Evolutionary conservation across 2,329 filamentous ascomycete species (phyloP).

Genomic region (Penicillium sp.): DNA sequence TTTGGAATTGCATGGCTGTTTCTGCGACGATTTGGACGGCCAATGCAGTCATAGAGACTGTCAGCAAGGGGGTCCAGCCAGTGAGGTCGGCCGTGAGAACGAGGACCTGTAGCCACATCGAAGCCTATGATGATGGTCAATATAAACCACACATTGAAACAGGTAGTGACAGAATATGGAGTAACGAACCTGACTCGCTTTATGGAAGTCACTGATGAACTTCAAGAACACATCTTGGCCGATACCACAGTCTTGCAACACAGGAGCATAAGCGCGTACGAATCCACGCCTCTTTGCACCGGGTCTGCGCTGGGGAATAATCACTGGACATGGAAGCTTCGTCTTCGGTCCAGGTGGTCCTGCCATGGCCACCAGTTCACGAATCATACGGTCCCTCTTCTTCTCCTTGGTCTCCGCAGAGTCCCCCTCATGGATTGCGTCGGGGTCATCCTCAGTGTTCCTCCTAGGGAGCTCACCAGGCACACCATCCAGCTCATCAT

Average conservation of each 20-base stretch:
- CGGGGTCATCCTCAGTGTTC: neutral
- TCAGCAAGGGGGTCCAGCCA: neutral
- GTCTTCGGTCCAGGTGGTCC: neutral
- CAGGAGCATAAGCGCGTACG: constrained; percentile 14
- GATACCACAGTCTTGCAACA: constrained; percentile 8
- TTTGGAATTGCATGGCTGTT: constrained; percentile 28
- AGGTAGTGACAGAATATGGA: neutral
- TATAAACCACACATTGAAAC: neutral
- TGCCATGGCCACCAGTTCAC: constrained; percentile 9
- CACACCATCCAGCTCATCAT: neutral
- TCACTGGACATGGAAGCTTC: constrained; percentile 9
- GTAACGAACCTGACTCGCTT: constrained; percentile 8
- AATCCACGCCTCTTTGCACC: constrained; percentile 9
- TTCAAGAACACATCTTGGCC: constrained; percentile 10
- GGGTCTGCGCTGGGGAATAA: constrained; percentile 14
- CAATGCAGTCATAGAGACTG: constrained; percentile 14
- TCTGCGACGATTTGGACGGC: constrained; percentile 25
- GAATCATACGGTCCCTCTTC: constrained; percentile 8
- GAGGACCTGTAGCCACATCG: constrained; percentile 7
- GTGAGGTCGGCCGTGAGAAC: constrained; percentile 4
- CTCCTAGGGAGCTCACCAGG: neutral
- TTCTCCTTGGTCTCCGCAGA: constrained; percentile 3
- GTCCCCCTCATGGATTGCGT: neutral
- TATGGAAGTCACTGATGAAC: constrained; percentile 8
- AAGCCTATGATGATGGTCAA: neutral